Conservation (phyloP, 768 basidiomycete species). For the Psilocybe subaeruginosa region DNA sequence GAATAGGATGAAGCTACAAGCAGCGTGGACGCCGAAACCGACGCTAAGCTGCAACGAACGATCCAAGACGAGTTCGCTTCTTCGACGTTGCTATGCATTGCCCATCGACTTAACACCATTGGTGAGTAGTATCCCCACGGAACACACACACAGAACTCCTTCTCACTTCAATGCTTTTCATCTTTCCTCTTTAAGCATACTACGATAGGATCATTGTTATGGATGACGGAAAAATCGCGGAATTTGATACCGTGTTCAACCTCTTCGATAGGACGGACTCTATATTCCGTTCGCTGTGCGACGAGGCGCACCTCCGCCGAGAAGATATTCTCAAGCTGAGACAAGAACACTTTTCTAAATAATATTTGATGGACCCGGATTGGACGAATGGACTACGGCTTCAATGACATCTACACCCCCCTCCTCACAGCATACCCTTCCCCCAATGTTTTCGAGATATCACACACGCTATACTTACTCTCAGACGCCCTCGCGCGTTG, state of each 20-base stretch:
- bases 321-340: conserved; percentile 59
- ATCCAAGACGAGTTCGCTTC: conserved; percentile 63
- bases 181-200: conserved; percentile 40
- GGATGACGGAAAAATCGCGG: conserved; percentile 68
- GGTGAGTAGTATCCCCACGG: conserved; percentile 28
- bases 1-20: conserved; percentile 65
- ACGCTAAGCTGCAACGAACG: conserved; percentile 61
- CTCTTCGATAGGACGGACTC: conserved; percentile 64
- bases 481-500: no score
- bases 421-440: not conserved
- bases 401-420: not conserved
- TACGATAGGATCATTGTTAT: conserved; percentile 77
- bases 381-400: not conserved
- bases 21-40: conserved; percentile 64
- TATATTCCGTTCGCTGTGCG: conserved; percentile 72
- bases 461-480: not conserved
- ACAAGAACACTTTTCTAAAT: conserved; percentile 27
- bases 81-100: conserved; percentile 59
- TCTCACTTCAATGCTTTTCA: conserved; percentile 1
- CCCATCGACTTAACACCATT: conserved; percentile 63
- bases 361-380: not conserved
- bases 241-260: conserved; percentile 74
- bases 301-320: conserved; percentile 61
- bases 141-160: not conserved
- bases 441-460: not conserved